Evolutionary conservation across 2,329 filamentous ascomycete species (phyloP).

Genomic region (Thermochaetoides dissita): DNA sequence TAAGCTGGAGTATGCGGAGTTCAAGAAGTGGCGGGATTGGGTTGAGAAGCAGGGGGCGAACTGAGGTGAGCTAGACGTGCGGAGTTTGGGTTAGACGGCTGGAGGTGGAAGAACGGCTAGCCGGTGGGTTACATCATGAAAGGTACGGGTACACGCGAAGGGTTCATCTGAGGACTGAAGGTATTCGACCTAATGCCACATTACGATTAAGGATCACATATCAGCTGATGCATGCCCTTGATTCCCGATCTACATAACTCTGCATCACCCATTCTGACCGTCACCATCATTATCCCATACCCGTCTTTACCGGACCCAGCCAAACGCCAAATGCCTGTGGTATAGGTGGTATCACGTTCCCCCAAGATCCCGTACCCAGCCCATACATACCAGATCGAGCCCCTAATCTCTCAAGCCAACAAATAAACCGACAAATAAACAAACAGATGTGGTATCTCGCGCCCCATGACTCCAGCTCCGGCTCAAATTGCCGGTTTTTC

Average conservation of each 20-base stretch:
- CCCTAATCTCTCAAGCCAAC: background rate
- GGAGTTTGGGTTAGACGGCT: slow-evolving; percentile 6
- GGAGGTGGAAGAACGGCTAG: background rate
- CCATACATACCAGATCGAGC: no score
- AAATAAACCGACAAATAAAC: background rate
- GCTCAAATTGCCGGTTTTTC: no score
- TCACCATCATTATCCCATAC: no score
- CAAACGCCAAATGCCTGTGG: no score
- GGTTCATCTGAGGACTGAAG: background rate
- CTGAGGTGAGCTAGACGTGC: slow-evolving; percentile 3
- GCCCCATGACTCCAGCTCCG: background rate
- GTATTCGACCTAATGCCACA: no score
- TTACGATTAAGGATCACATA: no score
- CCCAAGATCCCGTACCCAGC: no score
- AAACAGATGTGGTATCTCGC: background rate
- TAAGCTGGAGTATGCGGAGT: slow-evolving; percentile 56
- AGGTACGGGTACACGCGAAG: background rate
- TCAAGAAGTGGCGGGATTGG: slow-evolving; percentile 69
- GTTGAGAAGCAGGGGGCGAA: slow-evolving; percentile 26
- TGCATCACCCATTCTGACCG: no score
- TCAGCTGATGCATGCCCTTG: no score
- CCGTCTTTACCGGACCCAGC: no score
- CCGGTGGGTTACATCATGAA: background rate
- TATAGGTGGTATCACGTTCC: no score
- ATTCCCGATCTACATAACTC: no score